Base-by-base conservation (phyloP, 176 grass and related monocot genomes). In the Hsuehochloa calcarea region DNA sequence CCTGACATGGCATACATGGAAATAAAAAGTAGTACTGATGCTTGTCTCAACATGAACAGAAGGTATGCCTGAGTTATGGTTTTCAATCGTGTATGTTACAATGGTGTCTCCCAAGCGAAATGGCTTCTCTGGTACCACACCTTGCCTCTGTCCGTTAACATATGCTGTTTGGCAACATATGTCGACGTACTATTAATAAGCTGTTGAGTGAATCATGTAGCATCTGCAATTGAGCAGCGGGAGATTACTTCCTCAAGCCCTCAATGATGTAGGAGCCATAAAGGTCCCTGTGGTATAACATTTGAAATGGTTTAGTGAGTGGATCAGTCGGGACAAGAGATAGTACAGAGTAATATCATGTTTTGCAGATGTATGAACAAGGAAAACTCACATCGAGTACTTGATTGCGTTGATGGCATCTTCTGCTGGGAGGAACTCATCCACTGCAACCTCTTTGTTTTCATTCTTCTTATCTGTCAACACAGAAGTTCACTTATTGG, bases 381-480 rank as follows among this genome's bases (percentile, higher is more conserved):
- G 68, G 44, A 63, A 72, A 86, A 97, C 91, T 93, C 77, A 99
- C 96, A 99, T 99, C 0, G 96, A 94, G 80, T 94, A 89, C 72
- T 94, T 81, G 77, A 99, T 96, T 65, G 93, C 93, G 0, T 86
- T 27, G 52, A 94, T 82, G 34, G 96, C 93, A 85, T 91, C 93
- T 76, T 89, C 92, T 39, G 96, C 89, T 66, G 96, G 96, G 62
- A 99, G 96, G 84, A 99, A 99, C 13, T 99, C 93, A 75, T 98
- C 92, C 70, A 98, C 96, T 6, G 96, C 93, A 65, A 98, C 96
- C 64, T 98, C 93, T 80, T 98, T 96, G 84, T 98, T 94, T 74
- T 98, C 96, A 72, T 99, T 99, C 91, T 99, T 99, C 84, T 98
- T 99, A 58, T 99, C 91, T 99, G 65, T 62, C 29, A 76, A 87